Evolutionary conservation across 176 grass and related monocot genomes (phyloP).

Genomic region (Phoenix roebelenii): DNA sequence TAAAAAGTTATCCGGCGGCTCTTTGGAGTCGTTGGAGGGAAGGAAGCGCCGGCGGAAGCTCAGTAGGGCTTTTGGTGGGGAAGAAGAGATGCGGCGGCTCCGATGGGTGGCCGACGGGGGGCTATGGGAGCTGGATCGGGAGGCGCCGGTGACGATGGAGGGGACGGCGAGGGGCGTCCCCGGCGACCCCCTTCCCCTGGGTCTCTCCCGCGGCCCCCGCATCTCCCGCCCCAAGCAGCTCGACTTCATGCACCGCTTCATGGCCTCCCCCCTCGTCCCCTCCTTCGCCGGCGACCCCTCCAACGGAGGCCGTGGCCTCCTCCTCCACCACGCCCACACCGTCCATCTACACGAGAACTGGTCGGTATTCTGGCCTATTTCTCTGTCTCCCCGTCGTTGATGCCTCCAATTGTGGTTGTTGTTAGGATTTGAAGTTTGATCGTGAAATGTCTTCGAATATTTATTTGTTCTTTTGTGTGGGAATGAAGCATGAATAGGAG

Average conservation of each 20-base stretch:
- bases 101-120: slow-evolving; percentile 56
- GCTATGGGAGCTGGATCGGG: slow-evolving; percentile 73
- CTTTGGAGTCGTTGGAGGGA: too few species aligned
- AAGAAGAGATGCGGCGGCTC: slow-evolving; percentile 47
- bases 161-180: slow-evolving; percentile 76
- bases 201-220: slow-evolving; percentile 57
- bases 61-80: background rate
- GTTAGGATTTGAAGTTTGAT: too few species aligned
- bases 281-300: slow-evolving; percentile 38
- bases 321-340: slow-evolving; percentile 68
- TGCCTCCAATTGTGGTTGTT: too few species aligned
- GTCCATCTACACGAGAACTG: slow-evolving; percentile 53
- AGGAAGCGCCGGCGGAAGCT: too few species aligned
- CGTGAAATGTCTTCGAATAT: background rate
- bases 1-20: too few species aligned
- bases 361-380: slow-evolving; percentile 1
- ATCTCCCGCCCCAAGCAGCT: slow-evolving; percentile 91
- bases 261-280: slow-evolving; percentile 77
- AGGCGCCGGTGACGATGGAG: slow-evolving; percentile 80
- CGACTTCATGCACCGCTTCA: slow-evolving; percentile 95
- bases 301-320: slow-evolving; percentile 32
- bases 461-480: background rate
- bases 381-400: background rate
- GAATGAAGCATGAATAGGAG: too few species aligned
- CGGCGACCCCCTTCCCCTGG: slow-evolving; percentile 58